Base-by-base conservation (phyloP, 2,329 filamentous ascomycete genomes). In the Colletotrichum endophyticum region DNA sequence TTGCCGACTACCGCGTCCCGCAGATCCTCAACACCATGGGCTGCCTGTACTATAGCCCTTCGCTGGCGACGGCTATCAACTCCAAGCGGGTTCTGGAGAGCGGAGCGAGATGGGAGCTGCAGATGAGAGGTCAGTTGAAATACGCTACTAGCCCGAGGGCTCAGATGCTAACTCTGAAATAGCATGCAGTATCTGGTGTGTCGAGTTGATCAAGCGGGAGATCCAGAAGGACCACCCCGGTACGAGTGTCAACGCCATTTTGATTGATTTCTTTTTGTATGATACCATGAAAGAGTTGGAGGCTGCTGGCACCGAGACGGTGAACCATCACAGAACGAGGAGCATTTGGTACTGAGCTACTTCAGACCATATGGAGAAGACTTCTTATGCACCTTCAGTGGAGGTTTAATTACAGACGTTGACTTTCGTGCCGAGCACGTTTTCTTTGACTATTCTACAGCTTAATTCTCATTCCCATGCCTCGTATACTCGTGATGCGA, bases 231-330 rank as follows among this genome's bases (percentile, higher is more conserved):
- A 91, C 16, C 92, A 98, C 81, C 95, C 96, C 1, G 92, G 94
- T 12, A 89, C 93, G 1, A 88, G 91, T 69, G 85, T 94, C 80
- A 99, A 99, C 83, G 96, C 97, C 30, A 95, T 99, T 53, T 85
- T 99, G 80, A 97, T 99, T 78, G 97, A 99, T 85, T 99, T 99
- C 86, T 98, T 98, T 84, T 87, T 99, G 72, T 99, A 99, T 83
- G 97, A 99, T 86, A 92, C 94, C 22, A 96, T 97, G 86, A 99
- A 99, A 84, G 94, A 95, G 82, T 84, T 94, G 82, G 96, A 99
- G 84, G 88, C 86, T 1, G 84, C 88, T 79, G 88, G 92, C 69
- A 84, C 89, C 72, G 91, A 93, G 82, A 88, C 87, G 56, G 91
- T 95, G 77, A 95, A 95, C 7, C 96, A 98, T 85, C 96, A 98